Conservation (phyloP, 352 stramenopile species). For the Pilasporangium apinafurcum region DNA sequence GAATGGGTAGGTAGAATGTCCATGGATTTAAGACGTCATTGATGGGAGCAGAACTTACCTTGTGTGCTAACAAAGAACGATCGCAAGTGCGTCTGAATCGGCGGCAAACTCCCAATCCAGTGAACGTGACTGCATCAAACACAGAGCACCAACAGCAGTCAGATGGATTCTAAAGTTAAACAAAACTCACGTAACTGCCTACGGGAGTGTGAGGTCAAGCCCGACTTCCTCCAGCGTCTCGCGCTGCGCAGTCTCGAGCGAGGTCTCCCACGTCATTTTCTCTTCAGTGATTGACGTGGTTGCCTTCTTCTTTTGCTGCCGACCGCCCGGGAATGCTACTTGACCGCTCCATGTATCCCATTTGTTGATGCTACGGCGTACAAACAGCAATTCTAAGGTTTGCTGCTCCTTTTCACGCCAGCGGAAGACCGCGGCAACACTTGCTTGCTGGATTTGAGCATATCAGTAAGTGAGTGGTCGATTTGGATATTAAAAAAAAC, state of each 20-base stretch:
- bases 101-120: slow-evolving; percentile 54
- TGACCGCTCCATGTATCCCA: slow-evolving; percentile 80
- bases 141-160: neutral
- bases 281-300: slow-evolving; percentile 19
- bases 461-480: neutral
- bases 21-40: neutral
- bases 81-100: slow-evolving; percentile 55
- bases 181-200: neutral
- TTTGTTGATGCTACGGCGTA: slow-evolving; percentile 67
- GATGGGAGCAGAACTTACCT: slow-evolving; percentile 19
- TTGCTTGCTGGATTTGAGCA: slow-evolving; percentile 34
- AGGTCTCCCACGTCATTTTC: slow-evolving; percentile 54
- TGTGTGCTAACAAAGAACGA: slow-evolving; percentile 63
- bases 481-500: neutral
- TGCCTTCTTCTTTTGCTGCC: slow-evolving; percentile 48
- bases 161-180: slow-evolving; percentile 5
- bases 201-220: slow-evolving; percentile 51
- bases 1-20: neutral
- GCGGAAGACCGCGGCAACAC: slow-evolving; percentile 75
- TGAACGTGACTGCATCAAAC: slow-evolving; percentile 40
- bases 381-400: slow-evolving; percentile 69
- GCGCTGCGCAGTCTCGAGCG: slow-evolving; percentile 59
- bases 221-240: slow-evolving; percentile 83
- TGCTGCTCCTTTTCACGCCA: slow-evolving; percentile 61
- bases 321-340: slow-evolving; percentile 73